Percentiles rank a stretch among this genome's conserved stretches.
phyloP scores from a whole-genome alignment of 2,329 filamentous ascomycete genomes.

The Aspergillus oerlinghausenensis region DNA sequence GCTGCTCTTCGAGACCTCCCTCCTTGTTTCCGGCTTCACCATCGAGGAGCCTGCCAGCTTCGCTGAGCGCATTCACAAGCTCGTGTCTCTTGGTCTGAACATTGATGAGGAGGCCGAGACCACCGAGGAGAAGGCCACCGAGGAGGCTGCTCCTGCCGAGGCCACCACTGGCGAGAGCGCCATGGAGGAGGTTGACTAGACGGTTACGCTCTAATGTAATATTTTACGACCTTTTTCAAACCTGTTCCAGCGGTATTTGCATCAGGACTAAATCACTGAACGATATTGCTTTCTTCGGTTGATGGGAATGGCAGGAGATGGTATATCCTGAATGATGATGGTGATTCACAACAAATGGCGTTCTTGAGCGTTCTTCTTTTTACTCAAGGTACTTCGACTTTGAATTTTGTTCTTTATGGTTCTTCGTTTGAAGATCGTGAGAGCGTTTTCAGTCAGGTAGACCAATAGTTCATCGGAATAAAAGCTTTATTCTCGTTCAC shows the following conservation, averaged over 20 bases:
- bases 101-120: slow-evolving; percentile 89
- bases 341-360: slow-evolving; percentile 15
- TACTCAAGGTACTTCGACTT: neutral
- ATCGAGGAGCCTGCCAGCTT: slow-evolving; percentile 98
- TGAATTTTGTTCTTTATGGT: neutral
- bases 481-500: neutral
- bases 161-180: slow-evolving; percentile 76
- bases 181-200: slow-evolving; percentile 99
- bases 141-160: slow-evolving; percentile 58
- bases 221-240: slow-evolving; percentile 7
- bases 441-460: neutral
- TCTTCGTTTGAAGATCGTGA: neutral
- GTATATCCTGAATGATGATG: slow-evolving; percentile 14
- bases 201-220: slow-evolving; percentile 12
- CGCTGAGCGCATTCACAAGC: slow-evolving; percentile 99
- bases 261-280: slow-evolving; percentile 6
- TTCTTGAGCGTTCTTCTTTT: slow-evolving; percentile 21
- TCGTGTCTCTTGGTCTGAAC: slow-evolving; percentile 95
- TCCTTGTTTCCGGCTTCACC: slow-evolving; percentile 98
- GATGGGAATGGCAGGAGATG: slow-evolving; percentile 9
- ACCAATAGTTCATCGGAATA: neutral
- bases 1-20: slow-evolving; percentile 97
- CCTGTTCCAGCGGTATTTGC: slow-evolving; percentile 12
- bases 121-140: slow-evolving; percentile 49
- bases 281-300: slow-evolving; percentile 14